A percentile compares a stretch with the other conserved stretches of the same genome.
phyloP scores from a whole-genome alignment of 2,329 filamentous ascomycete genomes.

The Fusarium globosum region DNA sequence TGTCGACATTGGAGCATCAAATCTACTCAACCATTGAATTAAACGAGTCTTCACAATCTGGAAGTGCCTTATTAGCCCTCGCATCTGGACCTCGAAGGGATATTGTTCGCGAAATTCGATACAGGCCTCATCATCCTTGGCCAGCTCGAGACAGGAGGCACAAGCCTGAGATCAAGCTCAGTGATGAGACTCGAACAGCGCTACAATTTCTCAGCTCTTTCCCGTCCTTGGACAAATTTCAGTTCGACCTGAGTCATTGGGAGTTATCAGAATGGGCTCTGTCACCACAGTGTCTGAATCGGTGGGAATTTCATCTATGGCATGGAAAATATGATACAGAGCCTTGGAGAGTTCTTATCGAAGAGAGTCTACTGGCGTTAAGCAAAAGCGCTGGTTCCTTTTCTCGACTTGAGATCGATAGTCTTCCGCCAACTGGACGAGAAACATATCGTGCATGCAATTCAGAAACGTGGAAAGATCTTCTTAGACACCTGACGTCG shows the following conservation, averaged over 20 bases:
- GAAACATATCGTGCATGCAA: slow-evolving; percentile 1
- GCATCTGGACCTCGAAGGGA: background rate
- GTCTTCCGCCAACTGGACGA: background rate
- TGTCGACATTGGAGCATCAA: background rate
- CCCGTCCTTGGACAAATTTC: background rate
- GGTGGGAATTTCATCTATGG: background rate
- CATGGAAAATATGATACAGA: background rate
- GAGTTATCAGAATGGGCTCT: background rate
- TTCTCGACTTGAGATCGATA: background rate
- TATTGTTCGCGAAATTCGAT: background rate
- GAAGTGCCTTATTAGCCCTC: background rate
- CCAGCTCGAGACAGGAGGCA: background rate
- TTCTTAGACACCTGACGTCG: background rate
- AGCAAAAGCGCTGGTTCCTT: background rate
- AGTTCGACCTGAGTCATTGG: background rate
- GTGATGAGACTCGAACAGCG: background rate
- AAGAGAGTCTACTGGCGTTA: background rate
- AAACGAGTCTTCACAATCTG: background rate
- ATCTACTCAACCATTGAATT: background rate
- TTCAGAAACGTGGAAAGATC: background rate
- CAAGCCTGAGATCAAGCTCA: background rate
- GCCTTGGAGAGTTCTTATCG: slow-evolving; percentile 1
- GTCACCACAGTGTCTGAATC: background rate
- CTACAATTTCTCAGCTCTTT: background rate
- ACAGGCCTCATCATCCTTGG: slow-evolving; percentile 5